A percentile compares a stretch with the other conserved stretches of the same genome.
These are phyloP conservation scores for Talaromyces sp. DNA, from an alignment of 2,329 filamentous ascomycete genomes.

Conservation along the genomic window DNA sequence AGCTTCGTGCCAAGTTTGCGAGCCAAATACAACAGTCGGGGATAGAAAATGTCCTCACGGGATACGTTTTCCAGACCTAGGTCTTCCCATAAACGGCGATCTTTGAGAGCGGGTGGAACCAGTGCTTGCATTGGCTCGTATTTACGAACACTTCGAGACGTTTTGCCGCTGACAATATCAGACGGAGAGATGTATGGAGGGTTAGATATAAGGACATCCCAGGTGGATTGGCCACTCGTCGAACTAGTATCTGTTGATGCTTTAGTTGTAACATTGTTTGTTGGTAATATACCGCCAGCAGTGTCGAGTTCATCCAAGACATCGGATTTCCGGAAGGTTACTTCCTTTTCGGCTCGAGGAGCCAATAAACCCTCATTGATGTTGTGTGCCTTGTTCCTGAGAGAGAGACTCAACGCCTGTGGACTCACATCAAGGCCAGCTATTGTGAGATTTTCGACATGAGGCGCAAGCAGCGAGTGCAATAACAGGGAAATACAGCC, in stretches of 20 bases:
- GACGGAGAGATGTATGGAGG: constrained; percentile 78
- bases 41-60: constrained; percentile 33
- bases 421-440: constrained; percentile 69
- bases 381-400: constrained; percentile 58
- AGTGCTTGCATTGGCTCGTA: constrained; percentile 79
- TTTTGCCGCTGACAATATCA: constrained; percentile 56
- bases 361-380: constrained; percentile 23
- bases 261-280: neutral
- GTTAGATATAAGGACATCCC: constrained; percentile 75
- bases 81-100: neutral
- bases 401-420: constrained; percentile 60
- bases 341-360: constrained; percentile 22
- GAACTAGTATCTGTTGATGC: neutral
- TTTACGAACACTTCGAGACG: constrained; percentile 67
- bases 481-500: constrained; percentile 84
- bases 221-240: constrained; percentile 11
- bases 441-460: constrained; percentile 45
- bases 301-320: constrained; percentile 24
- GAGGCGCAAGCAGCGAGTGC: constrained; percentile 52
- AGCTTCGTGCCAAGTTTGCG: constrained; percentile 20
- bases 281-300: constrained; percentile 7
- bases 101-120: constrained; percentile 49
- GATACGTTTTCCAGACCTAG: neutral
- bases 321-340: constrained; percentile 47
- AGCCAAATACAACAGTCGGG: constrained; percentile 24